Percentiles rank a stretch among this genome's conserved stretches.
Evolutionary conservation across 129 eudicot species (phyloP).

Genomic region (Glebionis coronaria): DNA sequence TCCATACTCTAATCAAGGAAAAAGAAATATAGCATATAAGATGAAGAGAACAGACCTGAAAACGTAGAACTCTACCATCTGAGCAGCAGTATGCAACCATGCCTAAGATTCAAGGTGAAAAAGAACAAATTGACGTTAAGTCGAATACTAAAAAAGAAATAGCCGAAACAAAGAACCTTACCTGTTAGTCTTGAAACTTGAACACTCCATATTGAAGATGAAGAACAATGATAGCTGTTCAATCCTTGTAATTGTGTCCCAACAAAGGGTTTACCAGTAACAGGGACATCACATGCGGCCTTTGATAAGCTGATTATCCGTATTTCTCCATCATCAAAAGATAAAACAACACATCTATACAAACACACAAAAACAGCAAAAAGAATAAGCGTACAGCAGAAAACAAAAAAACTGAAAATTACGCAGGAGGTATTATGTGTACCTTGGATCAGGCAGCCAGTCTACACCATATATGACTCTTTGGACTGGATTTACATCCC

Average conservation of each 20-base stretch:
- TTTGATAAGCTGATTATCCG: slow-evolving; percentile 60
- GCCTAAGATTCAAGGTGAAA: slow-evolving; percentile 37
- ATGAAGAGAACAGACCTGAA: slow-evolving; percentile 53
- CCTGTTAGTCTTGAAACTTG: slow-evolving; percentile 72
- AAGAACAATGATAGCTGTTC: slow-evolving; percentile 59
- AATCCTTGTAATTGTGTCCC: slow-evolving; percentile 56
- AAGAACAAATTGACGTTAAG: too few relatives aligned
- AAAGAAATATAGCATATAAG: neutral
- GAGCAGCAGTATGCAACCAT: slow-evolving; percentile 89
- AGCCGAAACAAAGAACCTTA: slow-evolving; percentile 14
- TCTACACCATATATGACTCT: slow-evolving; percentile 59
- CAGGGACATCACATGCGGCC: slow-evolving; percentile 68
- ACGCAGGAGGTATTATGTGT: neutral
- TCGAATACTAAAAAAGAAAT: too few relatives aligned
- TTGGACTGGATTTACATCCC: slow-evolving; percentile 51
- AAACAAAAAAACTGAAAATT: neutral
- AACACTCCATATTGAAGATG: slow-evolving; percentile 71
- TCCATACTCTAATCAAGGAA: neutral
- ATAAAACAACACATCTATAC: slow-evolving; percentile 56
- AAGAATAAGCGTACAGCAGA: neutral
- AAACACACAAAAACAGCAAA: neutral
- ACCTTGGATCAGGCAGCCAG: slow-evolving; percentile 94
- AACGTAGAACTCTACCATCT: slow-evolving; percentile 74
- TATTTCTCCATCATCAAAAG: slow-evolving; percentile 75
- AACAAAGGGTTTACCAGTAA: slow-evolving; percentile 55